These are phyloP conservation scores for Apiospora sp. DNA, from an alignment of 2,329 filamentous ascomycete species.

Conservation along the genomic window DNA sequence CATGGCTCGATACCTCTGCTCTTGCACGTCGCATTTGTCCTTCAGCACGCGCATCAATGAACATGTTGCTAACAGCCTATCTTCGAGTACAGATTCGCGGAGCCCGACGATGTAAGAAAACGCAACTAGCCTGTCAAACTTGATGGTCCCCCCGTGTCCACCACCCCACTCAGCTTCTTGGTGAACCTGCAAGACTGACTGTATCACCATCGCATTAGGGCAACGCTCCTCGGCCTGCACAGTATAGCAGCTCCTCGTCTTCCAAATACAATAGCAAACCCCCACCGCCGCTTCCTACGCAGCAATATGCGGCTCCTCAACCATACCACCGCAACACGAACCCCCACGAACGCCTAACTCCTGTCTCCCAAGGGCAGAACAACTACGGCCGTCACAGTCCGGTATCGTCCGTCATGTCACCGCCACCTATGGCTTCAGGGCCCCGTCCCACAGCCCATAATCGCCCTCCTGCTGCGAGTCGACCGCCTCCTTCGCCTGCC, in stretches of 20 bases:
- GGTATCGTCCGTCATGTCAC: conserved; percentile 53
- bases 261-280: conserved; percentile 59
- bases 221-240: conserved; percentile 18
- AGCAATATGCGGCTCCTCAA: conserved; percentile 30
- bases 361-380: conserved; percentile 25
- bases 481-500: conserved; percentile 72
- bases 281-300: conserved; percentile 47
- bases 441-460: conserved; percentile 53
- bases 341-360: conserved; percentile 25
- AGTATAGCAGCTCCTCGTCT: conserved; percentile 33
- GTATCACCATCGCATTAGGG: conserved; percentile 19
- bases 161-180: conserved; percentile 19
- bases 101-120: conserved; percentile 71
- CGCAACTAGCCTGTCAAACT: conserved; percentile 22
- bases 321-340: conserved; percentile 30
- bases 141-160: conserved; percentile 24
- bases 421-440: conserved; percentile 55
- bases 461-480: conserved; percentile 63
- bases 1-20: background rate
- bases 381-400: conserved; percentile 30
- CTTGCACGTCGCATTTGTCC: background rate
- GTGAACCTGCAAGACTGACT: conserved; percentile 4
- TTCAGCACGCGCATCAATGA: background rate
- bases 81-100: conserved; percentile 66
- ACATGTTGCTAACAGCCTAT: background rate